Percentiles rank a stretch among this genome's conserved stretches.
Conservation (phyloP, 73 alveolate species). For the Uronychia setigera region DNA sequence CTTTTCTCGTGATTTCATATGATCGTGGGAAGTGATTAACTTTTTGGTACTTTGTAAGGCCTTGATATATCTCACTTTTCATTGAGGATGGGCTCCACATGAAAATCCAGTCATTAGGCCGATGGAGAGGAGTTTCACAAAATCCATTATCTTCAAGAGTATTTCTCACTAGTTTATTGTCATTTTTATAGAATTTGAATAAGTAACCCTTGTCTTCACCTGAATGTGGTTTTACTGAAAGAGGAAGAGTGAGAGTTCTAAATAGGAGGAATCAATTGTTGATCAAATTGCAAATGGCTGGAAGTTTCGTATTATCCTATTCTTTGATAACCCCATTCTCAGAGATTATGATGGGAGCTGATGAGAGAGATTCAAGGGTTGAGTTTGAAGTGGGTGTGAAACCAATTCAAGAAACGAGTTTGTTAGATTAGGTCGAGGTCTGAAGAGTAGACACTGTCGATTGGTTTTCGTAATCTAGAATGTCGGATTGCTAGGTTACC, state of each 20-base stretch:
- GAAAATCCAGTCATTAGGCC: slow-evolving; percentile 60
- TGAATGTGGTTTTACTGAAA: not conserved
- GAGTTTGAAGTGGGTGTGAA: not conserved
- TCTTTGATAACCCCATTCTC: not conserved
- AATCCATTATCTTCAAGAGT: slow-evolving; percentile 81
- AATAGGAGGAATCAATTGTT: not conserved
- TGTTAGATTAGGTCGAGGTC: too few species aligned
- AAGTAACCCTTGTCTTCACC: slow-evolving; percentile 32
- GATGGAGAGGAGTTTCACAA: slow-evolving; percentile 47
- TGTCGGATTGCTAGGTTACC: too few species aligned
- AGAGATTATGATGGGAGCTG: not conserved
- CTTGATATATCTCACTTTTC: slow-evolving; percentile 50
- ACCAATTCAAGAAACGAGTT: not conserved
- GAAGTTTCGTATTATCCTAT: not conserved
- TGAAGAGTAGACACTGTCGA: too few species aligned
- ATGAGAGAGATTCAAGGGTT: not conserved
- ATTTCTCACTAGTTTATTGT: slow-evolving; percentile 62
- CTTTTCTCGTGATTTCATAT: slow-evolving; percentile 87
- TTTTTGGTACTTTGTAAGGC: slow-evolving; percentile 61
- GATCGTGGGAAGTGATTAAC: slow-evolving; percentile 88
- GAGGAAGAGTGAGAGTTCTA: not conserved
- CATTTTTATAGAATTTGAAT: slow-evolving; percentile 62
- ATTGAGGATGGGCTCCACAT: slow-evolving; percentile 65
- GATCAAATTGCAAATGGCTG: not conserved
- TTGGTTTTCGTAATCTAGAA: too few species aligned